These are phyloP conservation scores for Nephromyces sp. DNA, from an alignment of 169 alveolate genomes.

Conservation along the genomic window DNA sequence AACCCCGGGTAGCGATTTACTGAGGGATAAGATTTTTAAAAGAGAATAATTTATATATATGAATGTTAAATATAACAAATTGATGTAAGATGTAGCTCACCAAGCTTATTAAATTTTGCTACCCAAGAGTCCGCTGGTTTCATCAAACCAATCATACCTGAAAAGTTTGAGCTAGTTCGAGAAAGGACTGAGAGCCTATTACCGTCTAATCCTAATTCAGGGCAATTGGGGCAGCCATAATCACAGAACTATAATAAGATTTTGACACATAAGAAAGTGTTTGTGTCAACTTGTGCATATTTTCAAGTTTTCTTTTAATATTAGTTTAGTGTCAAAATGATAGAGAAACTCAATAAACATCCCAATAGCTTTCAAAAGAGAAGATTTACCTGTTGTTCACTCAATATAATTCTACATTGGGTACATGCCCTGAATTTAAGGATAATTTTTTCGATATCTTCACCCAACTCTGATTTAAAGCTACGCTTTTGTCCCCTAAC, in stretches of 20 bases:
- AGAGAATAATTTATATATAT: neutral
- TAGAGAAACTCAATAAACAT: neutral
- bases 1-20: conserved; percentile 63
- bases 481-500: conserved; percentile 7
- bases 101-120: conserved; percentile 65
- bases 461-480: conserved; percentile 12
- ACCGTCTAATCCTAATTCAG: conserved; percentile 68
- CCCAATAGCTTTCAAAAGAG: neutral
- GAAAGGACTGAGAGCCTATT: conserved; percentile 66
- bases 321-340: neutral
- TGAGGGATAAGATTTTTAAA: neutral
- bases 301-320: neutral
- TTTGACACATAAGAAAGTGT: neutral
- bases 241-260: conserved; percentile 59
- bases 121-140: conserved; percentile 76
- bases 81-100: conserved; percentile 3
- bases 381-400: conserved; percentile 60
- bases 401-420: conserved; percentile 59
- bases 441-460: conserved; percentile 33
- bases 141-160: conserved; percentile 64
- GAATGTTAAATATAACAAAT: neutral
- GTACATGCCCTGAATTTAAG: conserved; percentile 67
- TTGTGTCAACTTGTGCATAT: neutral
- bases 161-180: conserved; percentile 68
- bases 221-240: conserved; percentile 74